Conservation (phyloP, 805 yeast genomes). For the Metschnikowia aberdeeniae region DNA sequence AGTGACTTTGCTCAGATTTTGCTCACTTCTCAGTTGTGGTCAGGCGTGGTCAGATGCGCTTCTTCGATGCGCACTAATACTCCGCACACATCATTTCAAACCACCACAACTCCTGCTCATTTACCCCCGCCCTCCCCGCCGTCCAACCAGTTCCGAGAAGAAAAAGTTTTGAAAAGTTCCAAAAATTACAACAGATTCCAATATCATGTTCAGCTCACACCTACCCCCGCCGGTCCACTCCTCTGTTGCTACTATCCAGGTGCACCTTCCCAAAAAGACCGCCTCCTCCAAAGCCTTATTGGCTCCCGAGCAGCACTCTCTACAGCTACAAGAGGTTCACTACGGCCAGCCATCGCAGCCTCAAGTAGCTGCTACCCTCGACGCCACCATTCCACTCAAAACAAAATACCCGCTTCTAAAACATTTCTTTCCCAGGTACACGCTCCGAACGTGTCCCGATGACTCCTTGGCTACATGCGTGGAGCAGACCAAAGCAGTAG, state of each 20-base stretch:
- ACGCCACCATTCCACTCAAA: constrained; percentile 60
- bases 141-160: too few species aligned
- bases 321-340: constrained; percentile 54
- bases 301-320: constrained; percentile 43
- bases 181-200: too few species aligned
- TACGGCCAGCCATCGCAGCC: constrained; percentile 27
- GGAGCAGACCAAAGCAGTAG: constrained; percentile 51
- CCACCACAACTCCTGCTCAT: too few species aligned
- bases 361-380: constrained; percentile 12
- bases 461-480: constrained; percentile 46
- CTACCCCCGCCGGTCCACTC: constrained; percentile 33
- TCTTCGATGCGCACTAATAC: too few species aligned
- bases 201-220: constrained; percentile 31
- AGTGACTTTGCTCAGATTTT: too few species aligned
- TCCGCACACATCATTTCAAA: too few species aligned
- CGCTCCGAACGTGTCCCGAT: constrained; percentile 39
- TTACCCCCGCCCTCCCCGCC: too few species aligned
- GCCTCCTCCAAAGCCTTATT: constrained; percentile 3
- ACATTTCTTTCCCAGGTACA: constrained; percentile 36
- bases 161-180: too few species aligned
- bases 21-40: too few species aligned
- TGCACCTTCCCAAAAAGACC: constrained; percentile 8
- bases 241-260: constrained; percentile 14
- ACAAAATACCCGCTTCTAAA: constrained; percentile 32
- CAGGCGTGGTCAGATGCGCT: too few species aligned